A percentile compares a stretch with the other conserved stretches of the same genome.
Evolutionary conservation across 2,329 filamentous ascomycete species (phyloP).

Genomic region (Cladosporium cucumerinum): DNA sequence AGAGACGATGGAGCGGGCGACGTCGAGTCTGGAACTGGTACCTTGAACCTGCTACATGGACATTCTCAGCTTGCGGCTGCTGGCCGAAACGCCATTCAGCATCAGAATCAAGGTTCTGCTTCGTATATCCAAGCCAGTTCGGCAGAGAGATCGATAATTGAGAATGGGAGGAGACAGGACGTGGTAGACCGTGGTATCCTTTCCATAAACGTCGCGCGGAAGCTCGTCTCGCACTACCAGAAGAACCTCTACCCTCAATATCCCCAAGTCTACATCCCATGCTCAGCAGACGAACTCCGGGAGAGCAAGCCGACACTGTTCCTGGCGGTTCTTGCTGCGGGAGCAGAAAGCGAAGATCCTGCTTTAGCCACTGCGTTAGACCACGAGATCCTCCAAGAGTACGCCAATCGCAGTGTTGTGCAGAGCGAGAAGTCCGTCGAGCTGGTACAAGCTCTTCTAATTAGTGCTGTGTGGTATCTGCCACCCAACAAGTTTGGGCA

Average conservation of each 20-base stretch:
- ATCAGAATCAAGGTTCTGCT: not conserved
- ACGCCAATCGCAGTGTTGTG: constrained; percentile 48
- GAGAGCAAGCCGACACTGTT: constrained; percentile 63
- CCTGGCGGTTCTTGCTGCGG: constrained; percentile 64
- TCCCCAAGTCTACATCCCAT: constrained; percentile 61
- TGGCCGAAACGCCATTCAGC: not conserved
- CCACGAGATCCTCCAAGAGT: constrained; percentile 48
- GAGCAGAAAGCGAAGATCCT: constrained; percentile 55
- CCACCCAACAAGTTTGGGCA: constrained; percentile 45
- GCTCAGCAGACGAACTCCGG: constrained; percentile 55
- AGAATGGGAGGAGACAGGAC: constrained; percentile 39
- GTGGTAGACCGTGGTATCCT: constrained; percentile 59
- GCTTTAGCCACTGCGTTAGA: constrained; percentile 45
- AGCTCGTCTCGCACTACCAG: constrained; percentile 58
- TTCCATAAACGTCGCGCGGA: constrained; percentile 52
- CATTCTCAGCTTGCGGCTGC: constrained; percentile 1
- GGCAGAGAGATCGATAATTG: constrained; percentile 25
- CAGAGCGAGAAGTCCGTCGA: constrained; percentile 52
- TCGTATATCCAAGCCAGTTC: not conserved
- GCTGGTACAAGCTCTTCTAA: constrained; percentile 49
- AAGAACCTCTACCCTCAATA: constrained; percentile 59
- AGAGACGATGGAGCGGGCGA: not conserved
- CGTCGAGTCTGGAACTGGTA: not conserved
- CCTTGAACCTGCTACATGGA: not conserved
- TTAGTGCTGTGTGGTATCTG: constrained; percentile 51